Conservation (phyloP, 2,329 filamentous ascomycete genomes). For the Pseudogymnoascus sp. region DNA sequence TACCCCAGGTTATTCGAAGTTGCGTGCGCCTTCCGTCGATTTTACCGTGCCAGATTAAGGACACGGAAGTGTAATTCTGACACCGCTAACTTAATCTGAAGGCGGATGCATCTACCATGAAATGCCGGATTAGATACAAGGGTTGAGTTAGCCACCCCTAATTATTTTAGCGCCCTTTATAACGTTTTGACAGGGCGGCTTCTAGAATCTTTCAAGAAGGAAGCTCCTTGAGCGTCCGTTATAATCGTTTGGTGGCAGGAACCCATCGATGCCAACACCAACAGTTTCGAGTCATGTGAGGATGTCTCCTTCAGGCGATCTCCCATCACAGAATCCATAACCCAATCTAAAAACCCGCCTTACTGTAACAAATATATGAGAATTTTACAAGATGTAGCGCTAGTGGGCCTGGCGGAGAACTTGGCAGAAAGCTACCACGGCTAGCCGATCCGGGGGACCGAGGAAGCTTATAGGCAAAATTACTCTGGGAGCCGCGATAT, state of each 20-base stretch:
- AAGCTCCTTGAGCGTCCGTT: neutral
- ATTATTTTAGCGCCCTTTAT: neutral
- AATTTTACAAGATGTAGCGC: neutral
- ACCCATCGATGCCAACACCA: neutral
- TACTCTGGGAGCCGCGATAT: constrained; percentile 2
- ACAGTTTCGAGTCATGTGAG: constrained; percentile 1
- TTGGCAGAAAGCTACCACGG: neutral
- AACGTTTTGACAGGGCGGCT: neutral
- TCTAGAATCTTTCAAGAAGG: neutral
- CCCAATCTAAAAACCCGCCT: neutral
- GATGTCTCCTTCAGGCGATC: neutral
- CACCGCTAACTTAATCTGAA: neutral
- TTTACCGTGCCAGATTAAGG: neutral
- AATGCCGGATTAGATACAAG: neutral
- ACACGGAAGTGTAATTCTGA: neutral
- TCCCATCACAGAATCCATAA: neutral
- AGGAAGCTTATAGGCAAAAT: neutral
- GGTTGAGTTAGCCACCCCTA: neutral
- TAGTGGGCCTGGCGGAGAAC: neutral
- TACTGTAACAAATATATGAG: neutral
- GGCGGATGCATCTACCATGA: neutral
- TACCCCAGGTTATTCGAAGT: neutral
- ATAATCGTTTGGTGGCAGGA: neutral
- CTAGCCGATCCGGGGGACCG: neutral
- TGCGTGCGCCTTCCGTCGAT: neutral